Conservation (phyloP, 2,329 filamentous ascomycete genomes). For the Aspergillus oerlinghausenensis region DNA sequence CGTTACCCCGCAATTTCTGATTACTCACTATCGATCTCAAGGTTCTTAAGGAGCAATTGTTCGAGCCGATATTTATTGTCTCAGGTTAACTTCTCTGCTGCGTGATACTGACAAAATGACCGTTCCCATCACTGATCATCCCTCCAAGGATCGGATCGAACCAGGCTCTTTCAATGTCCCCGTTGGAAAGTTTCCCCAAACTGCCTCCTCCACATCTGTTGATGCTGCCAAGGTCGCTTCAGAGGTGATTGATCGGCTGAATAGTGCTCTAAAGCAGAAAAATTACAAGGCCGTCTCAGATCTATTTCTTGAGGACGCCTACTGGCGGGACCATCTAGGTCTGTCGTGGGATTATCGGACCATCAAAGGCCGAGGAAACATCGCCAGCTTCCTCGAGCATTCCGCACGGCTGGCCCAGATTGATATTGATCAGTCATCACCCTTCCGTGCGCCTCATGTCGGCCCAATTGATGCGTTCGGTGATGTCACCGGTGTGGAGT, state of each 20-base stretch:
- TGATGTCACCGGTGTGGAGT: slow-evolving; percentile 51
- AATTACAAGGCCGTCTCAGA: slow-evolving; percentile 32
- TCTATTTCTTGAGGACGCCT: slow-evolving; percentile 50
- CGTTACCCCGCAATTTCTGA: not conserved
- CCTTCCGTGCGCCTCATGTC: slow-evolving; percentile 42
- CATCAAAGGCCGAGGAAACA: slow-evolving; percentile 43
- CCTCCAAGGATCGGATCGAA: slow-evolving; percentile 42
- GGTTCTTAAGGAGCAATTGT: not conserved
- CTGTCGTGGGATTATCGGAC: slow-evolving; percentile 56
- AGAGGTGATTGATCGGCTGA: slow-evolving; percentile 36
- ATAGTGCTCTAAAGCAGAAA: slow-evolving; percentile 31
- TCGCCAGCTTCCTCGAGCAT: slow-evolving; percentile 31
- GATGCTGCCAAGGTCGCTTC: slow-evolving; percentile 37
- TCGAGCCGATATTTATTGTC: not conserved
- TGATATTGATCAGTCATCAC: slow-evolving; percentile 43
- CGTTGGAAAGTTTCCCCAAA: slow-evolving; percentile 40
- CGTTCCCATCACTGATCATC: slow-evolving; percentile 7
- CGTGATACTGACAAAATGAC: not conserved
- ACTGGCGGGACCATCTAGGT: slow-evolving; percentile 57
- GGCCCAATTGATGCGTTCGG: slow-evolving; percentile 48
- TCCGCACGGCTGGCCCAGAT: slow-evolving; percentile 44
- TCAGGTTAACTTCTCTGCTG: too few relatives aligned
- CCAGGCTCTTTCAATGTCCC: slow-evolving; percentile 54
- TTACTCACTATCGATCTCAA: not conserved
- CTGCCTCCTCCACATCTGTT: slow-evolving; percentile 27